Evolutionary conservation across 2,329 filamentous ascomycete genomes (phyloP).

Genomic region (Penicillium sp.): DNA sequence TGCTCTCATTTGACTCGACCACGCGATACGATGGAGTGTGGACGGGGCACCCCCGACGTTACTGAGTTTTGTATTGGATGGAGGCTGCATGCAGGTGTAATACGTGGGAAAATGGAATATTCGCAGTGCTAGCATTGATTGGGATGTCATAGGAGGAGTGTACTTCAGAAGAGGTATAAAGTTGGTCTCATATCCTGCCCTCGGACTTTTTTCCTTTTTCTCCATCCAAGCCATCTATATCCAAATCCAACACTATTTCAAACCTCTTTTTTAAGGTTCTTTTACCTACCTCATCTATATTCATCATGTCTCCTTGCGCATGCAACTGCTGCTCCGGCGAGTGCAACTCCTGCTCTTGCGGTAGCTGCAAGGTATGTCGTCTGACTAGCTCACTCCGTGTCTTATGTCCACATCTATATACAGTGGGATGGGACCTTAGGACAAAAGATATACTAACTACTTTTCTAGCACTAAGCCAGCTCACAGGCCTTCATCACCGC

Average conservation of each 20-base stretch:
- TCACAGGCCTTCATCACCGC: constrained; percentile 15
- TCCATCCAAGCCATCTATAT: neutral
- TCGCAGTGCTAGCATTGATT: neutral
- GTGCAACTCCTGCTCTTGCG: constrained; percentile 44
- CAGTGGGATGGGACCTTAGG: neutral
- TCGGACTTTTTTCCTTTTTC: constrained; percentile 1
- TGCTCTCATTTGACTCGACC: constrained; percentile 24
- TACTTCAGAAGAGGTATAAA: constrained; percentile 20
- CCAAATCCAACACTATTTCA: neutral
- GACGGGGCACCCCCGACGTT: constrained; percentile 1
- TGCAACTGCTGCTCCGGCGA: constrained; percentile 43
- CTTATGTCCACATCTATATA: neutral
- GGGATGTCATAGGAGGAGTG: neutral
- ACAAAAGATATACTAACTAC: constrained; percentile 15
- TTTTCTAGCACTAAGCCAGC: constrained; percentile 26
- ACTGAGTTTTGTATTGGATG: constrained; percentile 12
- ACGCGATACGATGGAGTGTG: constrained; percentile 18
- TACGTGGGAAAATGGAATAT: neutral
- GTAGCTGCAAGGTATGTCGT: constrained; percentile 37
- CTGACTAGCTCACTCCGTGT: neutral
- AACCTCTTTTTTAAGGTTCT: constrained; percentile 13
- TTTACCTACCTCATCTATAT: constrained; percentile 19
- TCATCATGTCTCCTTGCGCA: constrained; percentile 42
- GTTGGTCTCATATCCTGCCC: constrained; percentile 3
- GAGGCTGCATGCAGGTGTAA: neutral